Evolutionary conservation across 2,329 filamentous ascomycete genomes (phyloP).

Genomic region (Pseudogymnoascus sp.): DNA sequence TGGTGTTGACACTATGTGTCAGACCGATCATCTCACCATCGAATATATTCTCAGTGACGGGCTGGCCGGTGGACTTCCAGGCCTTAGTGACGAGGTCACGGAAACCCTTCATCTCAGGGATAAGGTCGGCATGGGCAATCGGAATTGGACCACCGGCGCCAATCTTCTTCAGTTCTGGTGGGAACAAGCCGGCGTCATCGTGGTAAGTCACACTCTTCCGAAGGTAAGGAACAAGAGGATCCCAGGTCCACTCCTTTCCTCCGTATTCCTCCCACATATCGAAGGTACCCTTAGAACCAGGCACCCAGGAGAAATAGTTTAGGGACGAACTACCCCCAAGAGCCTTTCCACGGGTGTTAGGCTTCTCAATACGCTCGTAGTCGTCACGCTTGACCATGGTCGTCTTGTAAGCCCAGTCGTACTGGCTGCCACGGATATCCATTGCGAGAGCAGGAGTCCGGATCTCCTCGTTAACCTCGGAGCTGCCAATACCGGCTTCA

Average conservation of each 20-base stretch:
- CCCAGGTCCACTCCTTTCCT: conserved; percentile 49
- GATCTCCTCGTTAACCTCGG: conserved; percentile 43
- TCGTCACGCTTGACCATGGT: conserved; percentile 52
- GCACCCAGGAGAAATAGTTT: conserved; percentile 61
- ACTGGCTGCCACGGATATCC: conserved; percentile 45
- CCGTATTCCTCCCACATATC: conserved; percentile 42
- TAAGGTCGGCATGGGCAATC: conserved; percentile 47
- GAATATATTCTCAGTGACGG: conserved; percentile 44
- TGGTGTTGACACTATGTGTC: conserved; percentile 45
- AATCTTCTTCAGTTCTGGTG: conserved; percentile 41
- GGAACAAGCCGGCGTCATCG: conserved; percentile 42
- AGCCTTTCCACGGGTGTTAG: conserved; percentile 42
- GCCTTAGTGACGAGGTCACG: conserved; percentile 42
- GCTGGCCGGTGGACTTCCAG: conserved; percentile 46
- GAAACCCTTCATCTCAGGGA: conserved; percentile 46
- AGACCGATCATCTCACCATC: conserved; percentile 49
- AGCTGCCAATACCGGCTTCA: conserved; percentile 33
- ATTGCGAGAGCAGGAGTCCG: conserved; percentile 47
- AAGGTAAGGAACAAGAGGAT: conserved; percentile 43
- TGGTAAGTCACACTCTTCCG: conserved; percentile 51
- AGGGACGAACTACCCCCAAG: conserved; percentile 45
- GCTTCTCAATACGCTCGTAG: conserved; percentile 55
- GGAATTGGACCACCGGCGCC: conserved; percentile 46
- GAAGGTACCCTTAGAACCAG: conserved; percentile 49
- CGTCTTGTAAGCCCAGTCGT: conserved; percentile 56